Conservation (phyloP, 2,329 filamentous ascomycete genomes). For the Zymoseptoria brevis region DNA sequence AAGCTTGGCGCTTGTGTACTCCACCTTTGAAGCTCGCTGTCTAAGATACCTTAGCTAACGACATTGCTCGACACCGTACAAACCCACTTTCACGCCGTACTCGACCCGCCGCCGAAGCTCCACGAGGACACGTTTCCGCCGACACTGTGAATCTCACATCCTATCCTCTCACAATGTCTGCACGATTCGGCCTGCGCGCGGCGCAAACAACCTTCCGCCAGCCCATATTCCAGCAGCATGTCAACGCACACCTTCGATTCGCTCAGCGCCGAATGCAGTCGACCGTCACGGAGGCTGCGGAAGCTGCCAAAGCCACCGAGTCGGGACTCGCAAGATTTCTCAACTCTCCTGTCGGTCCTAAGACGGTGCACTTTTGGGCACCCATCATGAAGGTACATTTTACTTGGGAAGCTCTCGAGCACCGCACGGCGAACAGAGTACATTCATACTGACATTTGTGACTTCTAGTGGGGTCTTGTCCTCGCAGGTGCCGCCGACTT, state of each 20-base stretch:
- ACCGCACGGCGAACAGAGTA: neutral
- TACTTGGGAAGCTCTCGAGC: neutral
- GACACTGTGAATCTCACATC: neutral
- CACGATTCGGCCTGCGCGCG: conserved; percentile 52
- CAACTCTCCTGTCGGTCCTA: conserved; percentile 43
- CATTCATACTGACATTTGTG: conserved; percentile 5
- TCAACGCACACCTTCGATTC: conserved; percentile 27
- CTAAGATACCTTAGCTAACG: neutral
- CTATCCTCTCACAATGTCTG: conserved; percentile 40
- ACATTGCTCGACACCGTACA: neutral
- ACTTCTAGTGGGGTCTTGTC: conserved; percentile 73
- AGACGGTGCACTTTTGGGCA: conserved; percentile 98
- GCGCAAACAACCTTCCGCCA: conserved; percentile 45
- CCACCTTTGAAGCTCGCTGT: neutral
- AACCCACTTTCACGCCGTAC: neutral
- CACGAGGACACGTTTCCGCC: neutral
- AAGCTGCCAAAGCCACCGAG: conserved; percentile 27
- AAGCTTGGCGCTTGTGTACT: neutral
- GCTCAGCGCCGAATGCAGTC: conserved; percentile 56
- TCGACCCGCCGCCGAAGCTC: neutral
- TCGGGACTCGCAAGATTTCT: conserved; percentile 61
- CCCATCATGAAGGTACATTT: conserved; percentile 76
- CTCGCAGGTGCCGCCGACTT: conserved; percentile 89
- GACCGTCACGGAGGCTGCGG: conserved; percentile 50
- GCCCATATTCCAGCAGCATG: conserved; percentile 42